Conservation (phyloP, 2,329 filamentous ascomycete genomes). For the Phyllosticta citribraziliensis region DNA sequence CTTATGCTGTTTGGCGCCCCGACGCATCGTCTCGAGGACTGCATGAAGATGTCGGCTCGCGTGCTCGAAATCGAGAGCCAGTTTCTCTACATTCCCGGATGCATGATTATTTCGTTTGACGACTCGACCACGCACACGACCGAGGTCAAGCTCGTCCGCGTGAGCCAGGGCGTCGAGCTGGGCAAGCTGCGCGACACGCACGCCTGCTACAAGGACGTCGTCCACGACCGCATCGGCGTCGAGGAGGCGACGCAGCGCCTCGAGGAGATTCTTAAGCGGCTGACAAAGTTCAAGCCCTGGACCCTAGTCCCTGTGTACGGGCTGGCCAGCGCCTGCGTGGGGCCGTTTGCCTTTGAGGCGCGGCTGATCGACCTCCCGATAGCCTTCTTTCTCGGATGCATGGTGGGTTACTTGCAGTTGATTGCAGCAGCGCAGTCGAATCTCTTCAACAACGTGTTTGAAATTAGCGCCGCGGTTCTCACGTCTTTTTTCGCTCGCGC, state of each 20-base stretch:
- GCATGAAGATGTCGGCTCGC: constrained; percentile 82
- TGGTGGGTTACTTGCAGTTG: constrained; percentile 66
- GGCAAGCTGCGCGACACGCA: constrained; percentile 66
- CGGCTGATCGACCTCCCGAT: constrained; percentile 69
- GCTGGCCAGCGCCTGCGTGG: constrained; percentile 63
- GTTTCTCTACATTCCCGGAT: constrained; percentile 81
- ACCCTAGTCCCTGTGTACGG: constrained; percentile 58
- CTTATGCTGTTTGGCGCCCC: constrained; percentile 87
- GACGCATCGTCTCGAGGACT: constrained; percentile 84
- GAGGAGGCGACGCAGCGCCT: constrained; percentile 58
- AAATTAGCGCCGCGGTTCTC: constrained; percentile 39
- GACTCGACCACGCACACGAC: constrained; percentile 64
- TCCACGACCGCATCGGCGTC: constrained; percentile 64
- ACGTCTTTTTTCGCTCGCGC: constrained; percentile 41
- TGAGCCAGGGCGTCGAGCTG: constrained; percentile 59
- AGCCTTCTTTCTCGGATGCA: constrained; percentile 63
- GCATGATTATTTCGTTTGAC: constrained; percentile 90
- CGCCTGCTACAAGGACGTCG: constrained; percentile 72
- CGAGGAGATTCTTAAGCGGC: constrained; percentile 51
- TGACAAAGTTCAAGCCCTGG: constrained; percentile 42
- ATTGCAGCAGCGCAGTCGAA: constrained; percentile 65
- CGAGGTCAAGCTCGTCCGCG: constrained; percentile 67
- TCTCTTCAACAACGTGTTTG: constrained; percentile 49
- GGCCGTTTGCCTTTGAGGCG: constrained; percentile 70
- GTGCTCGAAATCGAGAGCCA: constrained; percentile 83